Evolutionary conservation across 192 early-diverging fungal species (phyloP), one percentile per base, ranked within the genome.

Genomic region (Backusella luteola): DNA sequence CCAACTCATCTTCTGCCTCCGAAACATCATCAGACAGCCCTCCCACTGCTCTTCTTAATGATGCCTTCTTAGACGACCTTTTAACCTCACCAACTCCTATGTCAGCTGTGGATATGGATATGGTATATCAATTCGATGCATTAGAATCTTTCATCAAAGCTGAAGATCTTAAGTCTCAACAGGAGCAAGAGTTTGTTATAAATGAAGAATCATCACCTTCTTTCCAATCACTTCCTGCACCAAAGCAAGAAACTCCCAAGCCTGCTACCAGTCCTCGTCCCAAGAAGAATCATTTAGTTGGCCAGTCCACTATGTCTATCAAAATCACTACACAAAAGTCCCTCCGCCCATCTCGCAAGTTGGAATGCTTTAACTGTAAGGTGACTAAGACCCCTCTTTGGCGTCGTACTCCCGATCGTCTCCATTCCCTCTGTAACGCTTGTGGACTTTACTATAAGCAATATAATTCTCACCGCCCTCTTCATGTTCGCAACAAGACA

Each of bases 341-440:
- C 0, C 68, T 73, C 9, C 85, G 87, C 26, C 86, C 86, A 38
- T 85, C 84, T 21, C 82, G 86, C 12, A 81, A 85, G 26, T 46
- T 88, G 26, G 87, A 88, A 42, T 95, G 94, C 67, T 90, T 85
- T 85, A 93, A 95, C 56, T 95, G 94, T 84, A 89, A 88, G 68
- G 91, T 92, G 11, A 92, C 85, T 46, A 85, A 87, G 79, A 94
- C 94, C 0, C 93, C 93, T 1, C 83, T 96, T 14, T 96, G 94
- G 94, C 85, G 93, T 67, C 85, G 93, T 21, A 94, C 93, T 1
- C 84, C 89, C 3, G 94, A 92, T 78, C 87, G 90, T 38, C 85
- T 85, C 72, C 92, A 96, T 81, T 91, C 88, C n/a, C 77, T 96
- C 23, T 96, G 94, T 80, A 96, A 96, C 78, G 93, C 94, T 32